phyloP scores from a whole-genome alignment of 176 grass and related monocot genomes.

The Aegilops umbellulata region DNA sequence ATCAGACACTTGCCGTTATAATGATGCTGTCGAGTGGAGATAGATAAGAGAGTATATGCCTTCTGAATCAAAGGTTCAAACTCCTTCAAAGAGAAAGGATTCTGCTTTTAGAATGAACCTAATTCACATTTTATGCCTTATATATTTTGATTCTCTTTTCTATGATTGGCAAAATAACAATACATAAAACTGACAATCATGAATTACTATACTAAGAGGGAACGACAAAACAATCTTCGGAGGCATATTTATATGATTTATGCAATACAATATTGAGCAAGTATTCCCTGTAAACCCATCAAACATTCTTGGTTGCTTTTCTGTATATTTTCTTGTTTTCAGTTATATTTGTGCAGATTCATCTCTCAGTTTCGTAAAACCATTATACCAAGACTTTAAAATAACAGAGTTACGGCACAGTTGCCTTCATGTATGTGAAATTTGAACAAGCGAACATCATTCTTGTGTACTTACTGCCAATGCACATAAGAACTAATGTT shows the following conservation, averaged over 20 bases:
- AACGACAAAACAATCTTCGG: neutral
- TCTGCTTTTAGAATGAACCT: neutral
- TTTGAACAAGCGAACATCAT: constrained; percentile 9
- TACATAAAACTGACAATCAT: neutral
- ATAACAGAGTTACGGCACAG: neutral
- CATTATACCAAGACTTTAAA: neutral
- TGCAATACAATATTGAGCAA: constrained; percentile 9
- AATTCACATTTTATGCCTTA: neutral
- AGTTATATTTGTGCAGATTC: neutral
- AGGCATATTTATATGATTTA: neutral
- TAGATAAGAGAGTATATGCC: constrained; percentile 80
- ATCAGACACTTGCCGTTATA: constrained; percentile 68
- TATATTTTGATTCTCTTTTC: neutral
- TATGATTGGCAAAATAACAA: neutral
- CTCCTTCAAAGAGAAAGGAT: constrained; percentile 52
- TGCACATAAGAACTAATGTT: neutral
- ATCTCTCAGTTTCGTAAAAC: constrained; percentile 12
- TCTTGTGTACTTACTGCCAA: neutral
- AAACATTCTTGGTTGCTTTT: neutral
- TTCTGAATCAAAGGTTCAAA: constrained; percentile 98
- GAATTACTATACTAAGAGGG: neutral
- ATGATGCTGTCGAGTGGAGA: constrained; percentile 87
- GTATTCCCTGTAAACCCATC: neutral
- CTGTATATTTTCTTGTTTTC: neutral
- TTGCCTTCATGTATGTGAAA: neutral